Evolutionary conservation across 2,329 filamentous ascomycete genomes (phyloP).

Genomic region (Coccinonectria pachysandricola): DNA sequence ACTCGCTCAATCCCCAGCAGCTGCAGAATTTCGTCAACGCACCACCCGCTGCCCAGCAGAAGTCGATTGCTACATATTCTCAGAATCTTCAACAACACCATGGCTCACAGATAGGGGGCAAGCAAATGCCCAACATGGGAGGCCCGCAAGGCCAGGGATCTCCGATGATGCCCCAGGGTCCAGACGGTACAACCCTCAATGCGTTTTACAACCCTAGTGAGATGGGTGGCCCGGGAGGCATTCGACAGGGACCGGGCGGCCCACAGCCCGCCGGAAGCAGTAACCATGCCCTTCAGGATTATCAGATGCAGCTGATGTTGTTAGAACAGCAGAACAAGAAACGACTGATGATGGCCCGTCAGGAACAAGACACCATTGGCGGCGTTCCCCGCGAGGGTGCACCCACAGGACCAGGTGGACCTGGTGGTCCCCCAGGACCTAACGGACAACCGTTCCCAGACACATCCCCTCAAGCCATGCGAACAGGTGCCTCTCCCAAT

Average conservation of each 20-base stretch:
- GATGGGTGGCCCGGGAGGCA: slow-evolving; percentile 45
- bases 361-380: slow-evolving; percentile 58
- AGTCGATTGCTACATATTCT: slow-evolving; percentile 80
- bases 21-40: slow-evolving; percentile 53
- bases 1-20: slow-evolving; percentile 63
- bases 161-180: slow-evolving; percentile 67
- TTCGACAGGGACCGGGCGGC: slow-evolving; percentile 44
- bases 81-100: slow-evolving; percentile 76
- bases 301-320: slow-evolving; percentile 83
- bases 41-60: slow-evolving; percentile 56
- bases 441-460: slow-evolving; percentile 57
- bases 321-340: slow-evolving; percentile 85
- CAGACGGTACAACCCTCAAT: slow-evolving; percentile 48
- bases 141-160: slow-evolving; percentile 70
- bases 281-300: slow-evolving; percentile 76
- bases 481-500: slow-evolving; percentile 64
- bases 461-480: slow-evolving; percentile 58
- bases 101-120: slow-evolving; percentile 69
- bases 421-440: slow-evolving; percentile 43
- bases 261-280: slow-evolving; percentile 41
- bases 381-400: slow-evolving; percentile 40
- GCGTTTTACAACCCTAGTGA: slow-evolving; percentile 55
- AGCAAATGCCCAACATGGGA: slow-evolving; percentile 63
- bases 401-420: slow-evolving; percentile 41
- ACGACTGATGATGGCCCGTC: slow-evolving; percentile 71